These are phyloP conservation scores for Dioszegia aurantiaca DNA, from an alignment of 768 basidiomycete genomes.

Conservation along the genomic window DNA sequence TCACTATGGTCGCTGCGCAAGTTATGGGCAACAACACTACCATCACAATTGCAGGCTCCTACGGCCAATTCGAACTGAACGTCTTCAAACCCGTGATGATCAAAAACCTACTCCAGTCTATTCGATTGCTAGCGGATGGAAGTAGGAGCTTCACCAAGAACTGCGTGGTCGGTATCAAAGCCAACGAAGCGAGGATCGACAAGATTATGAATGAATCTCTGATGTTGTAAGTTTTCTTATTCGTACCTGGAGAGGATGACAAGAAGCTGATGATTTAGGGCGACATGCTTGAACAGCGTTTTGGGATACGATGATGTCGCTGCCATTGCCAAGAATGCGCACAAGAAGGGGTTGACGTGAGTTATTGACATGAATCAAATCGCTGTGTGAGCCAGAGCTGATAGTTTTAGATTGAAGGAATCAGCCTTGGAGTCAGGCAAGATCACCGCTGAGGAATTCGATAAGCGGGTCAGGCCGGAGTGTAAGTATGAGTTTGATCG, in stretches of 20 bases:
- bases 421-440: slow-evolving; percentile 85
- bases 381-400: slow-evolving; percentile 2
- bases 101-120: slow-evolving; percentile 95
- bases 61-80: slow-evolving; percentile 98
- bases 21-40: slow-evolving; percentile 96
- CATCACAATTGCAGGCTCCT: slow-evolving; percentile 86
- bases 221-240: slow-evolving; percentile 63
- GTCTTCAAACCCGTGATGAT: slow-evolving; percentile 99
- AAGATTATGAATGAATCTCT: slow-evolving; percentile 87
- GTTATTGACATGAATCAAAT: slow-evolving; percentile 18
- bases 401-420: slow-evolving; percentile 64
- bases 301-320: slow-evolving; percentile 99
- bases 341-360: slow-evolving; percentile 88
- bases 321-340: slow-evolving; percentile 98
- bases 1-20: slow-evolving; percentile 98
- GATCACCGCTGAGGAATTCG: slow-evolving; percentile 86
- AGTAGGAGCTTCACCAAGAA: slow-evolving; percentile 92
- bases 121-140: slow-evolving; percentile 90
- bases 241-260: neutral
- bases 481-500: slow-evolving; percentile 42
- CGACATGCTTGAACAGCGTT: slow-evolving; percentile 91
- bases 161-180: slow-evolving; percentile 92
- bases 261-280: slow-evolving; percentile 51
- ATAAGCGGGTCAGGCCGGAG: slow-evolving; percentile 66
- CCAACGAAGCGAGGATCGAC: slow-evolving; percentile 90